Conservation (phyloP, 805 yeast species). For the Spathaspora sp. region DNA sequence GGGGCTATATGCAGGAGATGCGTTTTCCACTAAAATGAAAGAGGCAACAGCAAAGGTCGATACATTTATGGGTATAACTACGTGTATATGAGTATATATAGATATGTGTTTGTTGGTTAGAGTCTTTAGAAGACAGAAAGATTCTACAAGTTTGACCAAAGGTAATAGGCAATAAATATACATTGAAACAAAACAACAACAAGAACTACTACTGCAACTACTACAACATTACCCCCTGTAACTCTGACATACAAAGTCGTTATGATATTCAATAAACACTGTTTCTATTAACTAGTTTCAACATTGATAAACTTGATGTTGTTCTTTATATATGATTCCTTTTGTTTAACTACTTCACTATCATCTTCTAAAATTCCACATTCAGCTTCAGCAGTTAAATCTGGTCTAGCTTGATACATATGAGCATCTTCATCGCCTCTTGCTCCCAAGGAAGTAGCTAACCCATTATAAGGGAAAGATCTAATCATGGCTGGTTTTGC, state of each 20-base stretch:
- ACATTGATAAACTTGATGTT: slow-evolving; percentile 36
- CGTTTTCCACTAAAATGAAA: too few species aligned
- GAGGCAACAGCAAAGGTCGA: neutral
- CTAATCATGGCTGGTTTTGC: slow-evolving; percentile 76
- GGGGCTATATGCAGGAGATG: neutral
- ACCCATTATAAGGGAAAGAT: slow-evolving; percentile 70
- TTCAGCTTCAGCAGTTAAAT: slow-evolving; percentile 33
- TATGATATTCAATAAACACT: neutral
- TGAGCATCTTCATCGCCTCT: slow-evolving; percentile 41
- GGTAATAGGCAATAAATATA: slow-evolving; percentile 1
- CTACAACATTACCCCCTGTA: neutral
- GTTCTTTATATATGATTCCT: slow-evolving; percentile 28
- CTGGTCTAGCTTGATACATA: slow-evolving; percentile 41
- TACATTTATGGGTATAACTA: too few species aligned
- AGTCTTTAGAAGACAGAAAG: neutral
- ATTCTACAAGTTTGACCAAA: neutral
- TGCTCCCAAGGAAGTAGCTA: slow-evolving; percentile 73
- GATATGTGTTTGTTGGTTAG: too few species aligned
- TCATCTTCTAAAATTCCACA: slow-evolving; percentile 34
- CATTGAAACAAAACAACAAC: neutral
- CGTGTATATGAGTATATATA: too few species aligned
- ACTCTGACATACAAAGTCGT: neutral
- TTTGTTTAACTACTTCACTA: slow-evolving; percentile 21
- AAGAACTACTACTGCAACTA: neutral
- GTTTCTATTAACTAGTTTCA: slow-evolving; percentile 6